These are phyloP conservation scores for Phylloporus sp. DNA, from an alignment of 768 basidiomycete species.

Conservation along the genomic window DNA sequence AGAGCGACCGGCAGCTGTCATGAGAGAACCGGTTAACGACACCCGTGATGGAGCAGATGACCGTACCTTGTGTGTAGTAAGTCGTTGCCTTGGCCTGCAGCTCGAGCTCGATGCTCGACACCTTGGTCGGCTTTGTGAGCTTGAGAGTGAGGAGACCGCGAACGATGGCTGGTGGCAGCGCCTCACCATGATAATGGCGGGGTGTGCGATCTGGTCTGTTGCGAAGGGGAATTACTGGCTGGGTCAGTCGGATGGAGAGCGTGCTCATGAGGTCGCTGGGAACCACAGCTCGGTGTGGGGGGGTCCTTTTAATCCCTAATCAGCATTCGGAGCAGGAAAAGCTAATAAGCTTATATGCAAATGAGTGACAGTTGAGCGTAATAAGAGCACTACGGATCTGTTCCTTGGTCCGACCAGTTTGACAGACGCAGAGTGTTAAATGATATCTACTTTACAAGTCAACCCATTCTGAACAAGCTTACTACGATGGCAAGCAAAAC, in stretches of 20 bases:
- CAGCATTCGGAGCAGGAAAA: too few relatives aligned
- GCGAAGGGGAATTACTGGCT: slow-evolving; percentile 70
- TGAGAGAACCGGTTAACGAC: neutral
- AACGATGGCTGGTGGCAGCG: slow-evolving; percentile 57
- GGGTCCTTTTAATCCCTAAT: too few relatives aligned
- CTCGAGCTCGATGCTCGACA: slow-evolving; percentile 81
- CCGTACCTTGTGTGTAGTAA: slow-evolving; percentile 83
- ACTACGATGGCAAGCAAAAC: slow-evolving; percentile 27
- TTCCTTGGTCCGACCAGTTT: neutral
- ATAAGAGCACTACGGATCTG: too few relatives aligned
- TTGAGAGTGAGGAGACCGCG: slow-evolving; percentile 63
- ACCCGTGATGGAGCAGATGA: neutral
- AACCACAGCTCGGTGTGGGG: too few relatives aligned
- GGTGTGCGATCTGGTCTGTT: slow-evolving; percentile 34
- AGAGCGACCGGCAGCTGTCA: slow-evolving; percentile 59
- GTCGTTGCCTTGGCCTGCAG: slow-evolving; percentile 68
- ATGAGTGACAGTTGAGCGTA: neutral
- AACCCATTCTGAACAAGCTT: slow-evolving; percentile 1
- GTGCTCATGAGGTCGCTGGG: slow-evolving; percentile 29
- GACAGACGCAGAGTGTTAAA: neutral
- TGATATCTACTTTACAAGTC: neutral
- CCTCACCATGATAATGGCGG: slow-evolving; percentile 24
- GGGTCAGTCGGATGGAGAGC: slow-evolving; percentile 60
- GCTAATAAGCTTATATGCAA: neutral
- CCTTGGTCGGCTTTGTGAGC: slow-evolving; percentile 73